Evolutionary conservation across 495 filamentous ascomycete species (phyloP).

Genomic region (Annulohypoxylon moriforme): DNA sequence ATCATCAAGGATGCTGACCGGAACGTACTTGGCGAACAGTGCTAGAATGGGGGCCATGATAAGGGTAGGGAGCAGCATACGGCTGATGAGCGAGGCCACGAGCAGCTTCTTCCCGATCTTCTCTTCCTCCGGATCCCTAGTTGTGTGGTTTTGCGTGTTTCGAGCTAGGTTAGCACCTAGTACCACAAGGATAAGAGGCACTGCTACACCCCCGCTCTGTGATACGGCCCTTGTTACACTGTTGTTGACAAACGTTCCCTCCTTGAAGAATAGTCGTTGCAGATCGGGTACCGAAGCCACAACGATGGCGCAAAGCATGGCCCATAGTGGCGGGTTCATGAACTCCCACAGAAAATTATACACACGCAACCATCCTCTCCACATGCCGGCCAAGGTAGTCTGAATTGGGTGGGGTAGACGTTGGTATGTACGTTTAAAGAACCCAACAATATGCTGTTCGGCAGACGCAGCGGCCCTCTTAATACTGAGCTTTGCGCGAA

Average conservation of each 20-base stretch:
- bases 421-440: conserved; percentile 42
- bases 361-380: conserved; percentile 62
- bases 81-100: conserved; percentile 82
- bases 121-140: conserved; percentile 73
- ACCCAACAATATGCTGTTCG: conserved; percentile 47
- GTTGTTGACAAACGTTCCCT: conserved; percentile 91
- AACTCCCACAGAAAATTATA: conserved; percentile 80
- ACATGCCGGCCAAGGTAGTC: conserved; percentile 59
- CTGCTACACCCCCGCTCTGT: conserved; percentile 89
- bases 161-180: conserved; percentile 90
- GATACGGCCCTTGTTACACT: conserved; percentile 88
- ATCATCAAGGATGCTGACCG: conserved; percentile 94
- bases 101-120: conserved; percentile 78
- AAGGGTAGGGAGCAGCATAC: conserved; percentile 92
- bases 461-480: conserved; percentile 49
- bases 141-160: conserved; percentile 72
- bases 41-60: conserved; percentile 95
- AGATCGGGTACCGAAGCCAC: conserved; percentile 90
- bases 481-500: conserved; percentile 38
- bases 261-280: conserved; percentile 86
- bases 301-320: conserved; percentile 89
- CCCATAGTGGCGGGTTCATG: conserved; percentile 99
- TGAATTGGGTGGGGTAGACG: conserved; percentile 70
- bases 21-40: conserved; percentile 89
- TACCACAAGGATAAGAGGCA: conserved; percentile 96